Percentiles rank a stretch among this genome's conserved stretches.
phyloP scores from a whole-genome alignment of 768 basidiomycete genomes.

The Mycena polygramma region DNA sequence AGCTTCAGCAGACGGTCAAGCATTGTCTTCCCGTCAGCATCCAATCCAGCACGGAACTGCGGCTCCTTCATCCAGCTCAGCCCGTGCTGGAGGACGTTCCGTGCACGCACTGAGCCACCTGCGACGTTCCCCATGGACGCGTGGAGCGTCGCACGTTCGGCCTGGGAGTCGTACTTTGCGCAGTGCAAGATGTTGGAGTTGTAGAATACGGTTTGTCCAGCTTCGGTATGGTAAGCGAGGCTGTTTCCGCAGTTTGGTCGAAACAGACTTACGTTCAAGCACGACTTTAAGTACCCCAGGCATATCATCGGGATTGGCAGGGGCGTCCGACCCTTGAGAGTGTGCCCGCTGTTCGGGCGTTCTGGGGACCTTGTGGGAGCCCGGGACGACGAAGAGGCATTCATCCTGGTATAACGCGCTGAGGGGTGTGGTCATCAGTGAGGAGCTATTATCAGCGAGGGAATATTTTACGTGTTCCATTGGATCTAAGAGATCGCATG shows the following conservation, averaged over 20 bases:
- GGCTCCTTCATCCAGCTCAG: conserved; percentile 76
- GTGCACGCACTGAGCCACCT: conserved; percentile 72
- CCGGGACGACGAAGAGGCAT: conserved; percentile 80
- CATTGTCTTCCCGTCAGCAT: conserved; percentile 65
- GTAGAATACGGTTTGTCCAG: conserved; percentile 85
- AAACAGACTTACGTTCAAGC: conserved; percentile 61
- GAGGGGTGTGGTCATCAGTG: conserved; percentile 3
- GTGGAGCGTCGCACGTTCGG: conserved; percentile 75
- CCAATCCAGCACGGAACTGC: conserved; percentile 60
- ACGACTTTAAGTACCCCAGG: conserved; percentile 71
- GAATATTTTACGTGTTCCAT: conserved; percentile 80
- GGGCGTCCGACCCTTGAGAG: conserved; percentile 65
- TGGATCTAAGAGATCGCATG: conserved; percentile 63
- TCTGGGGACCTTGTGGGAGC: conserved; percentile 71
- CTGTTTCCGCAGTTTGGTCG: not conserved
- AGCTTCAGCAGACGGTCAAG: conserved; percentile 69
- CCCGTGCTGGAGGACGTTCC: conserved; percentile 83
- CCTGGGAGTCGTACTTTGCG: conserved; percentile 67
- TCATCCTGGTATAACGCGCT: conserved; percentile 78
- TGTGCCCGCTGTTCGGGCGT: conserved; percentile 69
- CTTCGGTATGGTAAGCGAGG: conserved; percentile 46
- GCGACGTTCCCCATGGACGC: conserved; percentile 73
- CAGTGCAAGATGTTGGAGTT: conserved; percentile 86
- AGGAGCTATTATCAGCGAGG: not conserved
- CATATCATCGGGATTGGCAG: conserved; percentile 74